Evolutionary conservation across 257 asterid species (phyloP).

Genomic region (Penstemon newberryi): DNA sequence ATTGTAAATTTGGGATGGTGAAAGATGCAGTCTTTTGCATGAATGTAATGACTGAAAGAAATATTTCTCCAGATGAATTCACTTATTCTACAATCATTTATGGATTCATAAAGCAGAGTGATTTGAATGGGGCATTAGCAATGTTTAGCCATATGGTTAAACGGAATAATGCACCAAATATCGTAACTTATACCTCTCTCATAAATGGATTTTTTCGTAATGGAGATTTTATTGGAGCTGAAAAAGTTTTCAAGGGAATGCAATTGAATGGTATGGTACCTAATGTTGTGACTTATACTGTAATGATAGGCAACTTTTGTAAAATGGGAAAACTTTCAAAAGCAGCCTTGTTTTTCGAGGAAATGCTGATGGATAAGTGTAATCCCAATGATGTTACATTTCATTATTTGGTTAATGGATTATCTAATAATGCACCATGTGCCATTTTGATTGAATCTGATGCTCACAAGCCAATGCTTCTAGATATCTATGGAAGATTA

Average conservation of each 20-base stretch:
- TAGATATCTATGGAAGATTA: constrained; percentile 52
- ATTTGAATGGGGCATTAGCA: constrained; percentile 55
- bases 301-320: constrained; percentile 72
- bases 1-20: constrained; percentile 72
- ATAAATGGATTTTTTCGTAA: constrained; percentile 69
- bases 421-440: constrained; percentile 42
- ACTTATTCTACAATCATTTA: constrained; percentile 85
- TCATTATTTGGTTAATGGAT: constrained; percentile 74
- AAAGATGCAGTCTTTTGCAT: constrained; percentile 64
- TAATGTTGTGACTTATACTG: constrained; percentile 84
- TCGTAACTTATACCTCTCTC: constrained; percentile 71
- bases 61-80: constrained; percentile 59
- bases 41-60: constrained; percentile 51
- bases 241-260: constrained; percentile 54
- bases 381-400: constrained; percentile 74
- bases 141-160: constrained; percentile 57
- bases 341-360: constrained; percentile 67
- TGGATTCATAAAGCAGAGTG: constrained; percentile 74
- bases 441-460: constrained; percentile 28
- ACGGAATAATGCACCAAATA: constrained; percentile 47
- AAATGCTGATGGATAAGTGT: constrained; percentile 73
- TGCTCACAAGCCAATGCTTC: constrained; percentile 46
- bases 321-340: constrained; percentile 61
- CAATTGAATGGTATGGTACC: constrained; percentile 54
- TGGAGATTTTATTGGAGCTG: constrained; percentile 59